Percentiles rank a stretch among this genome's conserved stretches.
phyloP scores from a whole-genome alignment of 2,329 filamentous ascomycete species.

The Pseudogymnoascus sp. region DNA sequence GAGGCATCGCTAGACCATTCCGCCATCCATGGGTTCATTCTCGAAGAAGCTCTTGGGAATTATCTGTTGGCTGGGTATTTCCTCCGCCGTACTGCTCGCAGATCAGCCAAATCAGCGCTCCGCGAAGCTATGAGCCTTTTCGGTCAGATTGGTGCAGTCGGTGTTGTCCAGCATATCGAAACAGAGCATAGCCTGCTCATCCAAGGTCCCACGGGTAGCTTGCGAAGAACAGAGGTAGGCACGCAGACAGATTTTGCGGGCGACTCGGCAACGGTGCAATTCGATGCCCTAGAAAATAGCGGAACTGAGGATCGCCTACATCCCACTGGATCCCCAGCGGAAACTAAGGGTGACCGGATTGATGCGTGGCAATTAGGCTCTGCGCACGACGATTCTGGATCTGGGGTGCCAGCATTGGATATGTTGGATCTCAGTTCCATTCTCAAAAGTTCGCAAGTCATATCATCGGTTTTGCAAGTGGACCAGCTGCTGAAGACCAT shows the following conservation, averaged over 20 bases:
- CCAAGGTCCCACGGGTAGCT: conserved; percentile 49
- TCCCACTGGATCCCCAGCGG: conserved; percentile 30
- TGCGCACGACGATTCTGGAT: conserved; percentile 49
- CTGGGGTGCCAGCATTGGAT: conserved; percentile 63
- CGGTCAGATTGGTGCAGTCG: conserved; percentile 58
- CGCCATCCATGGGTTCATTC: conserved; percentile 53
- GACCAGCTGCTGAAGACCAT: conserved; percentile 71
- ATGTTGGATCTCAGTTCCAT: conserved; percentile 78
- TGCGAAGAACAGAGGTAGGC: conserved; percentile 51
- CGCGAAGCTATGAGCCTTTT: conserved; percentile 60
- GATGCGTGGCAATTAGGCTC: conserved; percentile 52
- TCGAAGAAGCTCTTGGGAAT: conserved; percentile 66
- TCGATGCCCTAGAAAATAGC: conserved; percentile 37
- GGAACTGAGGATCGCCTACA: conserved; percentile 31
- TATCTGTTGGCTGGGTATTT: conserved; percentile 68
- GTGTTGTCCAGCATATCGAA: conserved; percentile 59
- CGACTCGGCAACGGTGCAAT: conserved; percentile 45
- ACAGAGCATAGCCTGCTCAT: conserved; percentile 60
- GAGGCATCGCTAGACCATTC: conserved; percentile 66
- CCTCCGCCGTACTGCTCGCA: conserved; percentile 52
- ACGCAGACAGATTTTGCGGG: conserved; percentile 64
- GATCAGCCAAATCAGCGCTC: conserved; percentile 61
- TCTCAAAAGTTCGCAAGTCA: conserved; percentile 67
- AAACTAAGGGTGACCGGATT: conserved; percentile 49
- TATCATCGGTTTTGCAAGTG: conserved; percentile 68